Evolutionary conservation across 306 rosid genomes (phyloP), one percentile per base, ranked within the genome.

Genomic region (Trifolium pratense): DNA sequence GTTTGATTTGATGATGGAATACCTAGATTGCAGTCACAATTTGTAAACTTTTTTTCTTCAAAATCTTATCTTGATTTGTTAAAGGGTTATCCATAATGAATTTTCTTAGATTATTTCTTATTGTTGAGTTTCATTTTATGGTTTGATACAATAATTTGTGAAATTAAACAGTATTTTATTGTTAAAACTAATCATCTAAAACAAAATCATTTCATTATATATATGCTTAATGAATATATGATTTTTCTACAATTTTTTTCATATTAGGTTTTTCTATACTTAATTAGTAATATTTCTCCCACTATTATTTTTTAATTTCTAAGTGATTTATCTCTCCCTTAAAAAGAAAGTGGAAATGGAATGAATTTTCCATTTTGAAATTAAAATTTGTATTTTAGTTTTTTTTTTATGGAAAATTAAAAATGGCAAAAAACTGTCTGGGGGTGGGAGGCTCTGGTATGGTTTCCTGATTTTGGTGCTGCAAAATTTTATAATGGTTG

Each of bases 31-130:
- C 31, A 68, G 29, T 13, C 32, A 37, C 36, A 57, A 42, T 40
- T 43, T 10, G 37, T 8, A 11, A 67, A 79, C 66, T 34, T 11
- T 59, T 64, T 59, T 71, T 31, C 5, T 70, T 75, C 60, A 18
- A 45, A 76, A 43, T 66, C 29, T 58, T 29, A 4, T 7, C 18
- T 23, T 59, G 40, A 65, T 66, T 43, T 43, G 21, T 66, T 66
- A 20, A 8, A 48, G 42, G 66, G 34, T 48, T 21, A 20, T 68
- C 15, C 37, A 61, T 40, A 23, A 40, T 39, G 40, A 56, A 56
- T 66, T 57, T 49, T 64, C 53, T 34, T 29, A 23, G 37, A 21
- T 52, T 23, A 14, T 48, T 48, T 64, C 42, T 40, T 8, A 55
- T 36, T 48, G 20, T 23, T 45, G 1, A 77, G 15, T 66, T 56